These are phyloP conservation scores for Termitomyces sp. DNA, from an alignment of 768 basidiomycete species.

Conservation along the genomic window DNA sequence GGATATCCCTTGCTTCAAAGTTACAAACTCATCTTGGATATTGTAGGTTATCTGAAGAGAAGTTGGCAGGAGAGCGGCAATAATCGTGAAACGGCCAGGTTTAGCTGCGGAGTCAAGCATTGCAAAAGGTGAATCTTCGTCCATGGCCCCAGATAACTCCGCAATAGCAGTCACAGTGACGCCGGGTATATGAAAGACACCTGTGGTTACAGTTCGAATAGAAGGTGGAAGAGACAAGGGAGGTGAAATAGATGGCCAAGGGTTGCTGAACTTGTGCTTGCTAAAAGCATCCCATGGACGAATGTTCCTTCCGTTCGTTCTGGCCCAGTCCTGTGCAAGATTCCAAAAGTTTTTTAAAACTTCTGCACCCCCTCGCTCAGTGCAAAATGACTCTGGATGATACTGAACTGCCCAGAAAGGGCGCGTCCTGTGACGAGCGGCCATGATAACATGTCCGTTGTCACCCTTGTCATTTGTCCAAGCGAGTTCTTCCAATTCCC, in stretches of 20 bases:
- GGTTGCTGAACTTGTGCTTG: slow-evolving; percentile 33
- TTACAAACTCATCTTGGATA: slow-evolving; percentile 44
- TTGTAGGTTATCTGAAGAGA: slow-evolving; percentile 56
- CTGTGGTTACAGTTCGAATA: slow-evolving; percentile 23
- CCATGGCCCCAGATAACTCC: slow-evolving; percentile 54
- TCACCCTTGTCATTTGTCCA: slow-evolving; percentile 68
- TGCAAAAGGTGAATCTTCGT: slow-evolving; percentile 59
- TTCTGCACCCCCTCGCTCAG: slow-evolving; percentile 60
- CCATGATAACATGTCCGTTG: slow-evolving; percentile 73
- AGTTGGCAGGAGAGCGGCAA: slow-evolving; percentile 51
- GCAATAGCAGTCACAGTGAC: slow-evolving; percentile 43
- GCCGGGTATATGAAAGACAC: slow-evolving; percentile 36
- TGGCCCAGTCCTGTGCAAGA: slow-evolving; percentile 56
- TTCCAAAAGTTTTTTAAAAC: slow-evolving; percentile 73
- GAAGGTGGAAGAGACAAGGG: slow-evolving; percentile 19
- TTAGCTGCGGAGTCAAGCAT: slow-evolving; percentile 73
- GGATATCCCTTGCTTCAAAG: slow-evolving; percentile 32
- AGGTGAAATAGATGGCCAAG: slow-evolving; percentile 52
- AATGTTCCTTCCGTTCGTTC: slow-evolving; percentile 27
- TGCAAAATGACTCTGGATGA: slow-evolving; percentile 82
- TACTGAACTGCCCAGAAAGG: slow-evolving; percentile 91
- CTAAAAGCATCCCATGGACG: slow-evolving; percentile 36
- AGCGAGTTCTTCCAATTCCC: slow-evolving; percentile 59
- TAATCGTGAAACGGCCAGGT: slow-evolving; percentile 70
- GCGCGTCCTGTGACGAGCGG: slow-evolving; percentile 49